Base-by-base conservation (phyloP, 1,284 basidiomycete genomes). In the Trametes versicolor region DNA sequence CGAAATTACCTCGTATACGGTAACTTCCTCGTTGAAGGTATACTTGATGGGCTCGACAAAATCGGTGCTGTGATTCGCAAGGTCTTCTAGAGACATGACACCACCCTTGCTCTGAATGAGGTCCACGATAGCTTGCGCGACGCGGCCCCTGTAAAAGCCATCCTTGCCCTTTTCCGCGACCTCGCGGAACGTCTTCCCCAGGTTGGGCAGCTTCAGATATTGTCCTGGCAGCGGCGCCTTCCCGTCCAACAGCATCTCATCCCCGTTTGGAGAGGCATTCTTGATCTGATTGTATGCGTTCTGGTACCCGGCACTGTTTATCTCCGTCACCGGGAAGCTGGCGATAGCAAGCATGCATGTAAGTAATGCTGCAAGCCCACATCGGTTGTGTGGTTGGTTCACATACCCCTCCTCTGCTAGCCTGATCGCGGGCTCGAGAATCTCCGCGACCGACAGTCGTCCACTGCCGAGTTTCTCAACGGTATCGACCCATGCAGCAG, bases 401-500 rank as follows among this genome's bases (percentile, higher is more conserved):
- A 72, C 78, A 49, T 71, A 92, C 92, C 95, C 95, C 79, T 95
- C 91, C 75, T 95, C 91, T 9, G 95, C 95, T 58, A 97, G 81
- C 39, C 89, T 82, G 64, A 95, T 96, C 0, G 93, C 94, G 48
- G 97, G 97, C 21, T 82, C 92, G 39, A 99, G 83, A n/a, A 97
- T 85, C n/a, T 98, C 92, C 4, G 84, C 85, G 58, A 97, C 78
- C 6, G 85, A 85, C 1, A 98, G 74, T 60, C 88, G 92, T n/a
- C 94, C 92, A 67, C 88, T 93, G 13, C 97, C 97, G 62, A 98
- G 89, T 58, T 84, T 81, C 62, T 92, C 87, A 52, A 98, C 84
- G 0, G 95, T 94, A 76, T 98, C 97, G 36, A 93, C 84, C 96
- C 97, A 99, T 13, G 95, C 94, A 23, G 95, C 94, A 1, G 96